Evolutionary conservation across 768 basidiomycete genomes (phyloP).

Genomic region (Asterophora parasitica): DNA sequence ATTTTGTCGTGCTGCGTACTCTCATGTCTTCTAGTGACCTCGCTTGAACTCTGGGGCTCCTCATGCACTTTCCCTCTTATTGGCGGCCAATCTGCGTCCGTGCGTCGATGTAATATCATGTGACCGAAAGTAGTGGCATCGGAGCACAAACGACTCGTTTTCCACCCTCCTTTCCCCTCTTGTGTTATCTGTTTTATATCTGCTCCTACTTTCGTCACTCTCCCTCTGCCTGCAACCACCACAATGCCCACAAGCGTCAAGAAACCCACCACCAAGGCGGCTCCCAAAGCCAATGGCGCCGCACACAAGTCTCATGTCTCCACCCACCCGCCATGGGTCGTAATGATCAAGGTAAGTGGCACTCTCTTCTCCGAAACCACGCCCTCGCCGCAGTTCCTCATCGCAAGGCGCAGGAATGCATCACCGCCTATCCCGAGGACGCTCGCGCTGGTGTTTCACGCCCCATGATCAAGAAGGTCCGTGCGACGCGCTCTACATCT

Average conservation of each 20-base stretch:
- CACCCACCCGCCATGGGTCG: constrained; percentile 65
- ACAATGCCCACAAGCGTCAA: constrained; percentile 26
- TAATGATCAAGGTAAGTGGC: constrained; percentile 70
- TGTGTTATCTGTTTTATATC: constrained; percentile 8
- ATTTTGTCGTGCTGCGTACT: no score
- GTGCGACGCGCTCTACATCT: constrained; percentile 14
- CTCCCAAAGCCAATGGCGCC: constrained; percentile 29
- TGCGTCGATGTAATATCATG: constrained; percentile 22
- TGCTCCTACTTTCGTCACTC: constrained; percentile 1
- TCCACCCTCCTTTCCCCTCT: constrained; percentile 20
- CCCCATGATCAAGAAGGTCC: constrained; percentile 74
- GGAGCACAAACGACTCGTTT: constrained; percentile 20
- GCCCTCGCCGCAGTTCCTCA: constrained; percentile 12
- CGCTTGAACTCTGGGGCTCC: background rate
- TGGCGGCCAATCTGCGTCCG: constrained; percentile 16
- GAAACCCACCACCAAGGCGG: constrained; percentile 35
- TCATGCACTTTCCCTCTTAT: constrained; percentile 4
- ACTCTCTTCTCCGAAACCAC: background rate
- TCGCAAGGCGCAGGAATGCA: constrained; percentile 51
- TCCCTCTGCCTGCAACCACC: background rate
- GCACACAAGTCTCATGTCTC: constrained; percentile 33
- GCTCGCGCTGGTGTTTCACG: constrained; percentile 75
- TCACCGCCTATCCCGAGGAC: constrained; percentile 66
- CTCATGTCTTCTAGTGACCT: background rate
- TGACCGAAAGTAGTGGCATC: constrained; percentile 19